Evolutionary conservation across 1,284 basidiomycete species (phyloP).

Genomic region (Cerrena zonata): DNA sequence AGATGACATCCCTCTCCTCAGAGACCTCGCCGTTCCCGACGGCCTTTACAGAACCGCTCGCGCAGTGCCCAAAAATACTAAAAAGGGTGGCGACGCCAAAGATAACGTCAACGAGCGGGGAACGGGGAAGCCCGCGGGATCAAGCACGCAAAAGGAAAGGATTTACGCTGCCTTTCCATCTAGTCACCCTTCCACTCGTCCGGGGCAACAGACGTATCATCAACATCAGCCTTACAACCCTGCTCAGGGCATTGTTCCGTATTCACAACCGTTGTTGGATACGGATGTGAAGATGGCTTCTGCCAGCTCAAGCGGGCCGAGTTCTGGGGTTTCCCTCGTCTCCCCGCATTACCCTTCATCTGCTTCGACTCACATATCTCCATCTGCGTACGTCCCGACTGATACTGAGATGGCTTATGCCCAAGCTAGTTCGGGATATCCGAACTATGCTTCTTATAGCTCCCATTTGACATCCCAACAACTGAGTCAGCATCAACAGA

Average conservation of each 20-base stretch:
- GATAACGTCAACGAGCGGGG: slow-evolving; percentile 10
- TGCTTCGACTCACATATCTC: not conserved
- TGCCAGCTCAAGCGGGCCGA: slow-evolving; percentile 9
- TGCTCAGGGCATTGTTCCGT: too few relatives aligned
- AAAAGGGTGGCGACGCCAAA: slow-evolving; percentile 13
- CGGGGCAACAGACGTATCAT: slow-evolving; percentile 24
- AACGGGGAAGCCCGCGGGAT: slow-evolving; percentile 16
- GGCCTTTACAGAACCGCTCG: slow-evolving; percentile 48
- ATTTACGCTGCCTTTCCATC: slow-evolving; percentile 56
- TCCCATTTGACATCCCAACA: not conserved
- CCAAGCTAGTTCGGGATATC: slow-evolving; percentile 3
- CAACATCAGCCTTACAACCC: too few relatives aligned
- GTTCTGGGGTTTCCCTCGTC: slow-evolving; percentile 1
- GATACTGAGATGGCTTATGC: not conserved
- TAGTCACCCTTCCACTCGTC: slow-evolving; percentile 26
- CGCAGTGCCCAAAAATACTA: slow-evolving; percentile 16
- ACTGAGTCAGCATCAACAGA: too few relatives aligned
- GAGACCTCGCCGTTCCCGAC: slow-evolving; percentile 29
- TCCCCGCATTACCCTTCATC: not conserved
- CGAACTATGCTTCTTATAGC: not conserved
- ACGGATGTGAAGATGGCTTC: not conserved
- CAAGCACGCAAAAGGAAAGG: slow-evolving; percentile 27
- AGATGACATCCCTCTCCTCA: slow-evolving; percentile 29
- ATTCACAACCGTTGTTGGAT: too few relatives aligned
- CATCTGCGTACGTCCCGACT: not conserved